Percentiles rank a stretch among this genome's conserved stretches.
Evolutionary conservation across 2,329 filamentous ascomycete genomes (phyloP).

Genomic region (Thermoascus crustaceus): DNA sequence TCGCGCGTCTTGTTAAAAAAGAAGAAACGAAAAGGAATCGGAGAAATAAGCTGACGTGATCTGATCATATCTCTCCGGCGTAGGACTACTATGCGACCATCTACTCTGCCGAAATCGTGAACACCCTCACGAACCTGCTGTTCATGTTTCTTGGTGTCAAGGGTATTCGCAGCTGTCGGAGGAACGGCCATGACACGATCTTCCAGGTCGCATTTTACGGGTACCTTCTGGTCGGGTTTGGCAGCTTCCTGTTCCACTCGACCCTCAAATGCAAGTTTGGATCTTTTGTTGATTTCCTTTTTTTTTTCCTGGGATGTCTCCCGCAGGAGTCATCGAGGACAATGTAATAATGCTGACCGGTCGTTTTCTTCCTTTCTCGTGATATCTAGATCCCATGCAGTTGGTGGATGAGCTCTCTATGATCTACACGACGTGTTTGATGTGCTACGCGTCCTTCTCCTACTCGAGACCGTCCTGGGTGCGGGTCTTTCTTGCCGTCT

Average conservation of each 20-base stretch:
- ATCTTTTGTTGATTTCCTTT: too few relatives aligned
- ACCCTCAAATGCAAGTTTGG: constrained; percentile 51
- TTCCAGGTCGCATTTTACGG: constrained; percentile 62
- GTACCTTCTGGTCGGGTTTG: constrained; percentile 53
- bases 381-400: constrained; percentile 56
- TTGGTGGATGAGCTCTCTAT: constrained; percentile 62
- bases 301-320: background rate
- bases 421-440: constrained; percentile 64
- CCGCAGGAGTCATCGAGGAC: background rate
- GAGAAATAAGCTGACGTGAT: too few relatives aligned
- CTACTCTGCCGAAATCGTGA: constrained; percentile 71
- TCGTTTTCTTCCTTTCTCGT: constrained; percentile 2
- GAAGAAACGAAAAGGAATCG: too few relatives aligned
- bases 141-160: constrained; percentile 72
- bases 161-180: constrained; percentile 65
- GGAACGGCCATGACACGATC: constrained; percentile 64
- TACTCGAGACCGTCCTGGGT: constrained; percentile 51
- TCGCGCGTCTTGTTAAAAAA: too few relatives aligned
- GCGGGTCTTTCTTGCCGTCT: constrained; percentile 48
- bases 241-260: constrained; percentile 56
- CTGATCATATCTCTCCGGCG: constrained; percentile 11
- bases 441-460: constrained; percentile 67
- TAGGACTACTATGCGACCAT: constrained; percentile 68
- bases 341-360: constrained; percentile 3
- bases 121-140: constrained; percentile 71